A percentile compares a stretch with the other conserved stretches of the same genome.
These are phyloP conservation scores for Ilyonectria robusta DNA, from an alignment of 2,329 filamentous ascomycete genomes.

Conservation along the genomic window DNA sequence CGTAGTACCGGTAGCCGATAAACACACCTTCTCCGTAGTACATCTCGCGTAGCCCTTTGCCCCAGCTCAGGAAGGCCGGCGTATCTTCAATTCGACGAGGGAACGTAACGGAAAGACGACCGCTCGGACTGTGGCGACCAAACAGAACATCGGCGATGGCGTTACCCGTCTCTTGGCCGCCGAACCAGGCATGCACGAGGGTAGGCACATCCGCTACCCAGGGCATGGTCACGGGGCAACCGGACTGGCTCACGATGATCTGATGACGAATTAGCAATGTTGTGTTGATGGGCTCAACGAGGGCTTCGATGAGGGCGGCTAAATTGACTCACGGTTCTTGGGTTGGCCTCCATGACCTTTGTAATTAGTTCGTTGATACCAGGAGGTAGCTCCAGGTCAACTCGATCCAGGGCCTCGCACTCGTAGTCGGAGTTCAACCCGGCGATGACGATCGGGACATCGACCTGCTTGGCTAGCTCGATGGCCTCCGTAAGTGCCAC, in stretches of 20 bases:
- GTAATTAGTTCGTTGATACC: conserved; percentile 18
- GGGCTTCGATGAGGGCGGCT: too few relatives aligned
- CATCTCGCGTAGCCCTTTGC: conserved; percentile 72
- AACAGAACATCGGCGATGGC: conserved; percentile 75
- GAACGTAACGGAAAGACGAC: conserved; percentile 75
- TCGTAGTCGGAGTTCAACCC: conserved; percentile 66
- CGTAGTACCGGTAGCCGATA: conserved; percentile 80
- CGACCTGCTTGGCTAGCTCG: conserved; percentile 52
- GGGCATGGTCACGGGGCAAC: neutral
- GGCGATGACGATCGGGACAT: conserved; percentile 68
- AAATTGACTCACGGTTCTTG: conserved; percentile 17
- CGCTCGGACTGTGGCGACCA: conserved; percentile 72
- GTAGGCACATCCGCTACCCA: conserved; percentile 61
- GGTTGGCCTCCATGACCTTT: conserved; percentile 24
- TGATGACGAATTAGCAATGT: neutral
- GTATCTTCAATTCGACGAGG: conserved; percentile 73
- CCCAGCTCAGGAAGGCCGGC: conserved; percentile 79
- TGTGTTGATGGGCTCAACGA: too few relatives aligned
- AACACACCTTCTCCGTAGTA: conserved; percentile 79
- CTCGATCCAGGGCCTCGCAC: conserved; percentile 63
- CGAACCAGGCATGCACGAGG: conserved; percentile 74
- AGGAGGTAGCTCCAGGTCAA: conserved; percentile 11
- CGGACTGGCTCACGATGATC: neutral
- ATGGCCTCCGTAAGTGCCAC: conserved; percentile 52
- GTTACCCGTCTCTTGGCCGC: conserved; percentile 76